Conservation (phyloP, 129 eudicot genomes). For the Logfia minima region DNA sequence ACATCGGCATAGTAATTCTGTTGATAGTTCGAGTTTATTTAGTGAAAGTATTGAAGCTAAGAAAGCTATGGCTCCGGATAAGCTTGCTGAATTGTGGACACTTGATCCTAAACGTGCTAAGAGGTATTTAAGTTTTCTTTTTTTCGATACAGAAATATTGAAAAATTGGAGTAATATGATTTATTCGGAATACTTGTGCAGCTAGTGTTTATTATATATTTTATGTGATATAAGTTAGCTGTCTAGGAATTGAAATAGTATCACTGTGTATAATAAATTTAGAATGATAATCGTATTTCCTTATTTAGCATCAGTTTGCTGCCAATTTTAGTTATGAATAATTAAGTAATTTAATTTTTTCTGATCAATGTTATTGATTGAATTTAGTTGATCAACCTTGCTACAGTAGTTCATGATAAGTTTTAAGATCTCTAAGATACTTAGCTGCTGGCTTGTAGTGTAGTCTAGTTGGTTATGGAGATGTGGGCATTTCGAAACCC, state of each 20-base stretch:
- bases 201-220: not conserved
- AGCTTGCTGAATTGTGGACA: constrained; percentile 80
- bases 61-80: constrained; percentile 92
- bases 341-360: no score
- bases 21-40: constrained; percentile 51
- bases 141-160: not conserved
- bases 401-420: not conserved
- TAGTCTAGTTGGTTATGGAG: not conserved
- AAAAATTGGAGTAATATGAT: not conserved
- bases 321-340: not conserved
- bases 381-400: no score
- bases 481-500: not conserved
- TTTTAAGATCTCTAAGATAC: constrained; percentile 1
- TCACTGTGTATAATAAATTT: not conserved
- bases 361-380: not conserved
- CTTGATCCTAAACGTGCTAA: constrained; percentile 91
- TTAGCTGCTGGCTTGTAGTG: not conserved
- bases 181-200: not conserved
- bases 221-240: not conserved
- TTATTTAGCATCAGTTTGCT: not conserved
- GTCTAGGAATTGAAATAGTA: not conserved
- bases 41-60: constrained; percentile 70
- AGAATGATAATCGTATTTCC: not conserved
- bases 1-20: constrained; percentile 65
- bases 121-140: constrained; percentile 42